These are phyloP conservation scores for Ogataea paraovalis DNA, from an alignment of 805 yeast species.

Conservation along the genomic window DNA sequence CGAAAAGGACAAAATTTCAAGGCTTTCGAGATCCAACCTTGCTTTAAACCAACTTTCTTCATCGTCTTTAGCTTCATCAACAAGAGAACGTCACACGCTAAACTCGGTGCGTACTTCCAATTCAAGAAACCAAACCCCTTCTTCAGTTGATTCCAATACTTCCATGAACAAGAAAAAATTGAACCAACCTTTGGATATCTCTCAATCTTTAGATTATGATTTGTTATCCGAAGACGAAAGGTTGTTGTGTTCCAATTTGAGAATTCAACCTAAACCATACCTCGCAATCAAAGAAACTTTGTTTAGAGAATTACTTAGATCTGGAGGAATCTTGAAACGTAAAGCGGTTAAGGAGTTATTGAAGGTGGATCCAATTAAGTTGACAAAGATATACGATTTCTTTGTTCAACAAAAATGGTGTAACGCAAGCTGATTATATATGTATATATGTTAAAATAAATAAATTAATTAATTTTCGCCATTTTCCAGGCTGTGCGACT, in stretches of 20 bases:
- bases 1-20: conserved; percentile 79
- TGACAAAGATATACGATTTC: conserved; percentile 86
- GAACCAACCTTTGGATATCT: conserved; percentile 58
- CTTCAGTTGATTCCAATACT: conserved; percentile 8
- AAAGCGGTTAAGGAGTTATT: conserved; percentile 80
- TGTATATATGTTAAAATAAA: no score
- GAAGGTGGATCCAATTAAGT: conserved; percentile 82
- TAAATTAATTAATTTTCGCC: no score
- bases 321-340: conserved; percentile 80
- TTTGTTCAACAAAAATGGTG: conserved; percentile 92
- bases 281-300: conserved; percentile 86
- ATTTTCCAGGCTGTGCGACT: not conserved
- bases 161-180: conserved; percentile 31
- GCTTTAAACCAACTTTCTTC: conserved; percentile 32
- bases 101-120: conserved; percentile 27
- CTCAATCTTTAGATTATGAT: conserved; percentile 77
- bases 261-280: conserved; percentile 90
- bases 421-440: conserved; percentile 19
- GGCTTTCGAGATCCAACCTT: conserved; percentile 37
- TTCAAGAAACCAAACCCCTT: conserved; percentile 29
- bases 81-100: conserved; percentile 29
- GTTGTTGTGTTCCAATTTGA: conserved; percentile 73
- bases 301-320: conserved; percentile 80
- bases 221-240: conserved; percentile 85
- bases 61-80: conserved; percentile 39